Conservation (phyloP, 2,329 filamentous ascomycete species). For the Zymoseptoria tritici region DNA sequence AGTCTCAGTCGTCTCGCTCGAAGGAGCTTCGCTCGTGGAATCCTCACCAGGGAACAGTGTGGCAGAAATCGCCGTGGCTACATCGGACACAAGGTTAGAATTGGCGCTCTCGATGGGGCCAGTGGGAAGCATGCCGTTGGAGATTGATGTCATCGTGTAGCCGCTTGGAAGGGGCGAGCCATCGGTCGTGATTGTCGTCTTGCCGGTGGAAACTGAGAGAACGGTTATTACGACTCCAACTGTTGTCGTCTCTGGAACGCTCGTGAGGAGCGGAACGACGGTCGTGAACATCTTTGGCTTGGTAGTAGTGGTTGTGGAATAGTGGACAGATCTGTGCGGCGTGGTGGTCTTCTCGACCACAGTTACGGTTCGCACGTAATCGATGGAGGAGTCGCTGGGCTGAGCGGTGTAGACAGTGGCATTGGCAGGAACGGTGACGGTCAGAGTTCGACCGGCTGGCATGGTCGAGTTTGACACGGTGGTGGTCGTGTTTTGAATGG, state of each 20-base stretch:
- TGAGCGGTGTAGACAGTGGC: conserved; percentile 2
- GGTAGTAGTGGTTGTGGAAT: not conserved
- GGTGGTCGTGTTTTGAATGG: not conserved
- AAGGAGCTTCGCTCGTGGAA: no score
- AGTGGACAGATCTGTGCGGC: not conserved
- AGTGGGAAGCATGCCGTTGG: not conserved
- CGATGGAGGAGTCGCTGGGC: conserved; percentile 1
- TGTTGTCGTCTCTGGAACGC: conserved; percentile 8
- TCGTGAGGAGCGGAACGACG: conserved; percentile 6
- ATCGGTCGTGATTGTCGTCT: not conserved
- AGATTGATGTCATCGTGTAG: not conserved
- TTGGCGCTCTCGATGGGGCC: no score
- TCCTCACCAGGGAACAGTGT: no score
- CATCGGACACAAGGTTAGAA: no score
- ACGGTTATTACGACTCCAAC: conserved; percentile 11
- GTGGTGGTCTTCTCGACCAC: conserved; percentile 6
- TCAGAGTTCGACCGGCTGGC: conserved; percentile 5
- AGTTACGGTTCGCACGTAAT: conserved; percentile 8
- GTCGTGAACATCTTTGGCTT: conserved; percentile 4
- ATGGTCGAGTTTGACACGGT: conserved; percentile 1
- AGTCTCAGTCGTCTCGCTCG: not conserved
- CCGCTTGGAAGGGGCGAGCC: not conserved
- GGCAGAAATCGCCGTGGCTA: no score
- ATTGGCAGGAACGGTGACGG: conserved; percentile 9
- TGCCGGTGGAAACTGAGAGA: conserved; percentile 6